phyloP scores from a whole-genome alignment of 306 rosid species.

The Carpinus fangiana region DNA sequence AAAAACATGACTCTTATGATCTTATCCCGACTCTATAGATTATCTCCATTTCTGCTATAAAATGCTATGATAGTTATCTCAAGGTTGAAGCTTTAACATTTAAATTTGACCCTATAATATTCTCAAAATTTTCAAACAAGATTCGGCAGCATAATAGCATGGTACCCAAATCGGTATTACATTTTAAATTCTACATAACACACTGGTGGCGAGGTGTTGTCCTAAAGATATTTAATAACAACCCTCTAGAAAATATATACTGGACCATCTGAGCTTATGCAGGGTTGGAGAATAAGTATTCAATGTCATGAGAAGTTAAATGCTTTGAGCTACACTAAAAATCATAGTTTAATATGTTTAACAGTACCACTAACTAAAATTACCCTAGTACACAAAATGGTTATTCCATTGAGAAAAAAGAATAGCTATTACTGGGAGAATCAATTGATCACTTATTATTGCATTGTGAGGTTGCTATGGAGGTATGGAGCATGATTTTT shows the following conservation, averaged over 20 bases:
- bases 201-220: not conserved
- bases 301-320: not conserved
- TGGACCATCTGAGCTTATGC: not conserved
- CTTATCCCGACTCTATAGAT: not conserved
- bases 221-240: not conserved
- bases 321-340: not conserved
- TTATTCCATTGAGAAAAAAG: too few relatives aligned
- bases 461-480: too few relatives aligned
- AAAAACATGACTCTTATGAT: not conserved
- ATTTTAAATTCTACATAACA: slow-evolving; percentile 8
- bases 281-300: not conserved
- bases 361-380: not conserved
- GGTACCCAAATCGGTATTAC: not conserved
- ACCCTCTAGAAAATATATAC: not conserved
- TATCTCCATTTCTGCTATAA: not conserved
- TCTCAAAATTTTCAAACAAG: not conserved
- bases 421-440: too few relatives aligned
- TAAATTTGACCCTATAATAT: not conserved
- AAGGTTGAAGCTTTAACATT: not conserved
- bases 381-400: too few relatives aligned
- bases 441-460: too few relatives aligned
- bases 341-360: not conserved
- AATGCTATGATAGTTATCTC: not conserved
- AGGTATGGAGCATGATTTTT: too few relatives aligned
- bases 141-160: not conserved